phyloP scores from a whole-genome alignment of 2,329 filamentous ascomycete genomes.

The Hymenoscyphus infarciens region DNA sequence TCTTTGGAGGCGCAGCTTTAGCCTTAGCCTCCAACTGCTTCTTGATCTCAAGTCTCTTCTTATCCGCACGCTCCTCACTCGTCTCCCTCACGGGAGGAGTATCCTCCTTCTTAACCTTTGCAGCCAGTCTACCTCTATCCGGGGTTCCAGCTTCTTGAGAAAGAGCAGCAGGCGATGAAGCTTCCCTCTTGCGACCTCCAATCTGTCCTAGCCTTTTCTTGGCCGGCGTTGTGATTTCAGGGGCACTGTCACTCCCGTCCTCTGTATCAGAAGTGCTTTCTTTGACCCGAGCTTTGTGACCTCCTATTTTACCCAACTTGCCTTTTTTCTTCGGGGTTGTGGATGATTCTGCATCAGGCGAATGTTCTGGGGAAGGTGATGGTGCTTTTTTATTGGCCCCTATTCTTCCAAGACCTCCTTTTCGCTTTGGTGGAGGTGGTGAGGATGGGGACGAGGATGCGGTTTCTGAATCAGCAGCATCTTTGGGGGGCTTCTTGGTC shows the following conservation, averaged over 20 bases:
- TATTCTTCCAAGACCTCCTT: slow-evolving; percentile 28
- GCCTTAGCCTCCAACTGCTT: slow-evolving; percentile 34
- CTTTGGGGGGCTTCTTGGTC: neutral
- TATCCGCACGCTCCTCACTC: slow-evolving; percentile 32
- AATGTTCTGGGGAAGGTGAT: slow-evolving; percentile 10
- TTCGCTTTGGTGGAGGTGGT: slow-evolving; percentile 15
- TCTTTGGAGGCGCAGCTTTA: slow-evolving; percentile 32
- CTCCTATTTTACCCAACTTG: slow-evolving; percentile 16
- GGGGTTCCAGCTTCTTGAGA: slow-evolving; percentile 3
- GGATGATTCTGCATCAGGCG: slow-evolving; percentile 6
- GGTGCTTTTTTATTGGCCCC: slow-evolving; percentile 28
- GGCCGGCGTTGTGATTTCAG: slow-evolving; percentile 4
- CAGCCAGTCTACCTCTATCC: slow-evolving; percentile 16
- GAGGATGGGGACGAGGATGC: neutral
- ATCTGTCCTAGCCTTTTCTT: slow-evolving; percentile 29
- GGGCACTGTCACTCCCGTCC: neutral
- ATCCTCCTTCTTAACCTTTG: slow-evolving; percentile 16
- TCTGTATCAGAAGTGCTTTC: slow-evolving; percentile 4
- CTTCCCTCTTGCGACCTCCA: slow-evolving; percentile 14
- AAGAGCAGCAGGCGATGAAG: slow-evolving; percentile 2
- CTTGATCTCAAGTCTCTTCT: slow-evolving; percentile 30
- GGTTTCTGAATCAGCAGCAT: neutral
- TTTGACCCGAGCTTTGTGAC: slow-evolving; percentile 7
- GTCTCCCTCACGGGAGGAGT: slow-evolving; percentile 28
- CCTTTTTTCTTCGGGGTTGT: slow-evolving; percentile 12